Conservation (phyloP, 140 eudicot species). For the Stevia rebaudiana region DNA sequence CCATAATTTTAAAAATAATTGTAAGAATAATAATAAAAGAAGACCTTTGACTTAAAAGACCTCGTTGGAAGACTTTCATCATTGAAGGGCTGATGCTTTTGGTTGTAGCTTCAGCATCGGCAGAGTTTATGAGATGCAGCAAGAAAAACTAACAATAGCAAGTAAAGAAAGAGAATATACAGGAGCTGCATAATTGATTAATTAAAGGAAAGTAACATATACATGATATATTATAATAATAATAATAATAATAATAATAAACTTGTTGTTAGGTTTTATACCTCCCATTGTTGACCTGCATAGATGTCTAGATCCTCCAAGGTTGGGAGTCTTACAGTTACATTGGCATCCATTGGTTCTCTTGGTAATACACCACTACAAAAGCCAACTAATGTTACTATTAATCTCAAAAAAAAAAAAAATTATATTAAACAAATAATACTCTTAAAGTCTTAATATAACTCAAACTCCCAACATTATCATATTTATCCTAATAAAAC, state of each 20-base stretch:
- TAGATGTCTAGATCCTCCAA: conserved; percentile 76
- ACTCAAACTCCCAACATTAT: no score
- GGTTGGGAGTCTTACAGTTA: conserved; percentile 75
- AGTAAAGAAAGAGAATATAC: conserved; percentile 31
- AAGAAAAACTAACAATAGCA: conserved; percentile 70
- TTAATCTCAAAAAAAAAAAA: no score
- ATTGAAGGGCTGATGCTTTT: conserved; percentile 78
- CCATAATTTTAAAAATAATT: neutral
- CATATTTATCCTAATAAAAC: no score
- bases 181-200: conserved; percentile 29
- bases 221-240: no score
- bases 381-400: no score
- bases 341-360: conserved; percentile 70
- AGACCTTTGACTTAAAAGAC: conserved; percentile 82
- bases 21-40: no score
- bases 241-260: conserved; percentile 3
- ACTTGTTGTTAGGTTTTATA: conserved; percentile 13
- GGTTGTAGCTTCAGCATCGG: conserved; percentile 60
- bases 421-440: no score
- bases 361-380: conserved; percentile 77
- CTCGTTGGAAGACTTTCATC: conserved; percentile 94
- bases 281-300: conserved; percentile 96
- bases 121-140: conserved; percentile 92
- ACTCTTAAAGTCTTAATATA: neutral
- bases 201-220: conserved; percentile 16